Evolutionary conservation across 768 basidiomycete genomes (phyloP).

Genomic region (Naganishia kalamii): DNA sequence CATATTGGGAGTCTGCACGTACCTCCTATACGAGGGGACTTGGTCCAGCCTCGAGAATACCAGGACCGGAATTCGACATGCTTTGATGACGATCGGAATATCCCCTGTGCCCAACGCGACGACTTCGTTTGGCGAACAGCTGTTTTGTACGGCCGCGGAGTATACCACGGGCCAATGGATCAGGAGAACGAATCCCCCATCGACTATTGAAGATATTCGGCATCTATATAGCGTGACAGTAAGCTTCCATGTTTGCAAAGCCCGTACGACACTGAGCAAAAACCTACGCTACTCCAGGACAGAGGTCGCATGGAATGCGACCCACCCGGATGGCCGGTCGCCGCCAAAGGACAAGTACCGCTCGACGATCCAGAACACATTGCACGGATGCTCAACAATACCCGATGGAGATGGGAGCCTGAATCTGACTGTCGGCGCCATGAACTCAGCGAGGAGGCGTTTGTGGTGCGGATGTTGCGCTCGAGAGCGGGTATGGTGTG

Average conservation of each 20-base stretch:
- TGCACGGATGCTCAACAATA: constrained; percentile 6
- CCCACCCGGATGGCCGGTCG: constrained; percentile 2
- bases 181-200: neutral
- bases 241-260: neutral
- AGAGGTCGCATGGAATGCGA: constrained; percentile 11
- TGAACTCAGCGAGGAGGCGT: constrained; percentile 6
- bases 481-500: constrained; percentile 16
- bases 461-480: constrained; percentile 20
- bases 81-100: neutral
- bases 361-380: constrained; percentile 2
- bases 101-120: neutral
- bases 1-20: no score
- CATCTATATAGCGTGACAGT: constrained; percentile 7
- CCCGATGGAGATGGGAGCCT: neutral
- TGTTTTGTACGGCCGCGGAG: constrained; percentile 7
- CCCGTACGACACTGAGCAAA: no score
- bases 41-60: no score
- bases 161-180: constrained; percentile 11
- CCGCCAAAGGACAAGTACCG: neutral
- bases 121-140: neutral
- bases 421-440: neutral
- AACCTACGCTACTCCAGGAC: no score
- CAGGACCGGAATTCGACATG: no score
- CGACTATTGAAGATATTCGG: neutral
- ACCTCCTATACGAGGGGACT: no score